Percentiles rank a stretch among this genome's conserved stretches.
Evolutionary conservation across 352 stramenopile genomes (phyloP).

Genomic region (Globisporangium sylvaticum): DNA sequence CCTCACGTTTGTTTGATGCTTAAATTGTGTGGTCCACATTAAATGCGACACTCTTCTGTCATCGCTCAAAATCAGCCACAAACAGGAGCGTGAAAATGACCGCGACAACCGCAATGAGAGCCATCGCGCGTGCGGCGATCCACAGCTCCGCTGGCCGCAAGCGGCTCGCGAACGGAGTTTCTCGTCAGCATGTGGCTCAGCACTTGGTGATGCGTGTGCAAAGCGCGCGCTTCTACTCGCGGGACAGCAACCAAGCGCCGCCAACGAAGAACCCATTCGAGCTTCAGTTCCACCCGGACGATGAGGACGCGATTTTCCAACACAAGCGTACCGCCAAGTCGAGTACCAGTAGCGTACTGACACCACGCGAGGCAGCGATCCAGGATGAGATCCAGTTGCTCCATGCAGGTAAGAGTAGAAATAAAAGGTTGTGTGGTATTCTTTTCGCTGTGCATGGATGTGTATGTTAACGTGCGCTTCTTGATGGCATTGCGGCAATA

Average conservation of each 20-base stretch:
- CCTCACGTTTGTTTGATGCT: neutral
- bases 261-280: slow-evolving; percentile 41
- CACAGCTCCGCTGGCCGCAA: slow-evolving; percentile 1
- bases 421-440: neutral
- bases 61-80: slow-evolving; percentile 3
- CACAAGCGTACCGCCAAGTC: neutral
- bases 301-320: slow-evolving; percentile 8
- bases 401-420: slow-evolving; percentile 28
- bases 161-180: neutral
- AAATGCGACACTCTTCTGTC: neutral
- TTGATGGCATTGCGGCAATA: slow-evolving; percentile 12
- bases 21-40: neutral
- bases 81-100: neutral
- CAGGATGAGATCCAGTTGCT: slow-evolving; percentile 40
- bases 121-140: neutral
- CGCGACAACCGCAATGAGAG: neutral
- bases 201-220: neutral
- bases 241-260: neutral
- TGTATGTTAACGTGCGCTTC: neutral
- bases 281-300: slow-evolving; percentile 36
- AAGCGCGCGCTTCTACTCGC: neutral
- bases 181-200: neutral
- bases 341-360: neutral
- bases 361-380: slow-evolving; percentile 14
- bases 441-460: neutral